phyloP scores from a whole-genome alignment of 805 yeast genomes.

The Yarrowia bubula region DNA sequence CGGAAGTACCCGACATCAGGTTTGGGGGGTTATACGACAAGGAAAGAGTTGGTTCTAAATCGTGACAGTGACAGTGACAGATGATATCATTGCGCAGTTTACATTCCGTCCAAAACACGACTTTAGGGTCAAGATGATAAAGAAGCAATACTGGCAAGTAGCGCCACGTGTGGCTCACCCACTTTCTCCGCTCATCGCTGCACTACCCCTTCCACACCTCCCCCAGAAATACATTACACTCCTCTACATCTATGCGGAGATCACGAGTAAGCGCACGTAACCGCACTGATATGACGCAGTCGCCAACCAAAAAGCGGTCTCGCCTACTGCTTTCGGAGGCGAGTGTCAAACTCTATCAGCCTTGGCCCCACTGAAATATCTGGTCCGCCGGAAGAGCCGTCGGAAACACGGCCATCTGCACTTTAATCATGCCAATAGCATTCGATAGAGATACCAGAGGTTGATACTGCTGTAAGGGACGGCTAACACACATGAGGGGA shows the following conservation, averaged over 20 bases:
- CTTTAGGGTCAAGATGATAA: no score
- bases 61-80: not conserved
- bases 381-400: slow-evolving; percentile 1
- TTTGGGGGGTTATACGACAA: no score
- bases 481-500: slow-evolving; percentile 6
- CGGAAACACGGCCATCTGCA: slow-evolving; percentile 20
- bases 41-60: not conserved
- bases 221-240: no score
- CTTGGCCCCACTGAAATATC: not conserved
- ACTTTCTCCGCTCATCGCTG: slow-evolving; percentile 1
- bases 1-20: slow-evolving; percentile 6
- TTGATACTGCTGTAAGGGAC: slow-evolving; percentile 18
- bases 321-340: slow-evolving; percentile 7
- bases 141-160: no score
- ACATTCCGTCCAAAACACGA: no score
- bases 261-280: slow-evolving; percentile 3
- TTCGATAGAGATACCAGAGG: slow-evolving; percentile 11
- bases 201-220: not conserved
- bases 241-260: slow-evolving; percentile 4
- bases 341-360: slow-evolving; percentile 3
- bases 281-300: slow-evolving; percentile 19
- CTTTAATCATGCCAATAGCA: not conserved
- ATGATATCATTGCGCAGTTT: not conserved
- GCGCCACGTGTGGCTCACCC: not conserved
- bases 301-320: not conserved